phyloP scores from a whole-genome alignment of 306 rosid genomes.

The Alnus rubra region DNA sequence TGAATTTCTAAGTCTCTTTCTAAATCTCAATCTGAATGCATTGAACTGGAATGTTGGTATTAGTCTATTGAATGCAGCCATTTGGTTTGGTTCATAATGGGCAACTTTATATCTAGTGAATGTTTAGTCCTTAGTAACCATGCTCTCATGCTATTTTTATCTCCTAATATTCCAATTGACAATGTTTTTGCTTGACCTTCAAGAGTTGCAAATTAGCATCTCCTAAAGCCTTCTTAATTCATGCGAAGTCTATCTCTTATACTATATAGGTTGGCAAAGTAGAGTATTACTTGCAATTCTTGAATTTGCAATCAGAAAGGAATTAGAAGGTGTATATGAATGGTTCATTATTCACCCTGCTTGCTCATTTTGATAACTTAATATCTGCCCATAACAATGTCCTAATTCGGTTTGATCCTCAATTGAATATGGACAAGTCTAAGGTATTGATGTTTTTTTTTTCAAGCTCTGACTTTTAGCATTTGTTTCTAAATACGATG shows the following conservation, averaged over 20 bases:
- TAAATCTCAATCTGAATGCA: not conserved
- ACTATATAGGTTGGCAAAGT: not conserved
- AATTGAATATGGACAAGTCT: not conserved
- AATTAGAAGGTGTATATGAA: not conserved
- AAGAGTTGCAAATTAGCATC: not conserved
- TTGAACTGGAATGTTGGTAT: not conserved
- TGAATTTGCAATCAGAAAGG: not conserved
- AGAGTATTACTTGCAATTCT: not conserved
- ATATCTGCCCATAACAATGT: not conserved
- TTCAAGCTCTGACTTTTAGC: not conserved
- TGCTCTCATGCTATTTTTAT: not conserved
- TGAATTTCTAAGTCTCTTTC: not conserved
- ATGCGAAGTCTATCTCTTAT: not conserved
- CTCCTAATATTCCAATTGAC: not conserved
- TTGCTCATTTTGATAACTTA: not conserved
- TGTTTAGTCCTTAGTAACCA: not conserved
- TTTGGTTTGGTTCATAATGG: not conserved
- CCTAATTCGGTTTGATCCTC: not conserved
- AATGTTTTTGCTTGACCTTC: conserved; percentile 2
- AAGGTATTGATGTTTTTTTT: not conserved
- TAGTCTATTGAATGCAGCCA: not conserved
- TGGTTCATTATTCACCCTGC: not conserved
- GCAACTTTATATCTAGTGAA: not conserved
- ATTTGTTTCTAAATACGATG: conserved; percentile 5
- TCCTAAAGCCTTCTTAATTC: not conserved